A percentile compares a stretch with the other conserved stretches of the same genome.
Conservation (phyloP, 129 eudicot species). For the Flaveria robusta region DNA sequence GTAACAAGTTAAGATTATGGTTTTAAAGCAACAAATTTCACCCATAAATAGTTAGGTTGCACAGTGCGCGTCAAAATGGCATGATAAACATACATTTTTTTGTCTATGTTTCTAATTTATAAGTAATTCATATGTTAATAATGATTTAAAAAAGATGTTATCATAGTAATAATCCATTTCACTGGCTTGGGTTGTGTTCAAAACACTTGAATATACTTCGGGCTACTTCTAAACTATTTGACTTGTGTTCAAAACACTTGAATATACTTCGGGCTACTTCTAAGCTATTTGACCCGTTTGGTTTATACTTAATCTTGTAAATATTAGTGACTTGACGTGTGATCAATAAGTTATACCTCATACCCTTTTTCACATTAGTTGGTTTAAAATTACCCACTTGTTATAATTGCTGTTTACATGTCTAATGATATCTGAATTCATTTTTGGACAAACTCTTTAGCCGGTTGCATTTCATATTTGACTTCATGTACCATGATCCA, state of each 20-base stretch:
- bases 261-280: background rate
- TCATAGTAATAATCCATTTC: background rate
- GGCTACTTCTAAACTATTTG: background rate
- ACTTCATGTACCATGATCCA: slow-evolving; percentile 16
- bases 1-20: background rate
- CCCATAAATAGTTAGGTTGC: background rate
- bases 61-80: background rate
- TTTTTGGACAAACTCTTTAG: background rate
- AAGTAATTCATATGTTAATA: background rate
- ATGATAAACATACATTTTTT: background rate
- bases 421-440: no score
- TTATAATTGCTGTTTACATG: no score
- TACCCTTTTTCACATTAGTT: no score
- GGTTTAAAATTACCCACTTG: no score
- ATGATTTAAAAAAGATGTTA: background rate
- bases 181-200: background rate
- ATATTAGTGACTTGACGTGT: background rate
- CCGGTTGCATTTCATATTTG: background rate
- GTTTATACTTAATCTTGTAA: background rate
- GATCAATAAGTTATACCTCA: background rate
- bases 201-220: background rate
- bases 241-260: background rate
- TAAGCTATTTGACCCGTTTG: background rate
- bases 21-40: background rate
- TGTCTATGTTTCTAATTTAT: background rate